These are phyloP conservation scores for Cryphonectria radicalis DNA, from an alignment of 2,329 filamentous ascomycete genomes.

Conservation along the genomic window DNA sequence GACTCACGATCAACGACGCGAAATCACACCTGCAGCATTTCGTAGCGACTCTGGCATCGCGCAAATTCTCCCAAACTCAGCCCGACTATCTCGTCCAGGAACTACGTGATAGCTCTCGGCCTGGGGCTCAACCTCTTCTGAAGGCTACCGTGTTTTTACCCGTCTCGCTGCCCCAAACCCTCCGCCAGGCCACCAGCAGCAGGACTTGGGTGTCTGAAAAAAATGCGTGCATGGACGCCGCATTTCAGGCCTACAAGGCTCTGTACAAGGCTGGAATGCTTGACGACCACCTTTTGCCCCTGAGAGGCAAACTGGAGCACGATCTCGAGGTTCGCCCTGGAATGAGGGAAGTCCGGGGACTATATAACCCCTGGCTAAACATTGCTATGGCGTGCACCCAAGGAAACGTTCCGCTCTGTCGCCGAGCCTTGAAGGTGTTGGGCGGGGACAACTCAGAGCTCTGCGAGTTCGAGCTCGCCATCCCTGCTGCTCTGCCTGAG, in stretches of 20 bases:
- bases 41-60: constrained; percentile 64
- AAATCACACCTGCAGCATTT: constrained; percentile 82
- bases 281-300: constrained; percentile 77
- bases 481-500: constrained; percentile 49
- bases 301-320: constrained; percentile 44
- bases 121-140: constrained; percentile 37
- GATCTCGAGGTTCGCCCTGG: constrained; percentile 45
- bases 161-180: constrained; percentile 63
- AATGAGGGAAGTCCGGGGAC: constrained; percentile 41
- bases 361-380: constrained; percentile 52
- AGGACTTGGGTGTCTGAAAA: constrained; percentile 70
- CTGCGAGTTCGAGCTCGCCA: constrained; percentile 46
- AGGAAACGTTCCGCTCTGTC: constrained; percentile 36
- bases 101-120: constrained; percentile 35
- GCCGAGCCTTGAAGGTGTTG: constrained; percentile 40
- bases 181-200: constrained; percentile 59
- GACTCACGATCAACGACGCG: constrained; percentile 74
- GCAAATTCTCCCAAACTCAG: constrained; percentile 63
- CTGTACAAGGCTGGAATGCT: constrained; percentile 74
- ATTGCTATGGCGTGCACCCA: constrained; percentile 50
- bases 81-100: constrained; percentile 69
- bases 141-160: constrained; percentile 73
- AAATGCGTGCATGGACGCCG: constrained; percentile 78
- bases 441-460: constrained; percentile 39
- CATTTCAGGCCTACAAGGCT: constrained; percentile 76